Evolutionary conservation across 345 rosid genomes (phyloP), one percentile per base, ranked within the genome.

Genomic region (Pistacia atlantica): DNA sequence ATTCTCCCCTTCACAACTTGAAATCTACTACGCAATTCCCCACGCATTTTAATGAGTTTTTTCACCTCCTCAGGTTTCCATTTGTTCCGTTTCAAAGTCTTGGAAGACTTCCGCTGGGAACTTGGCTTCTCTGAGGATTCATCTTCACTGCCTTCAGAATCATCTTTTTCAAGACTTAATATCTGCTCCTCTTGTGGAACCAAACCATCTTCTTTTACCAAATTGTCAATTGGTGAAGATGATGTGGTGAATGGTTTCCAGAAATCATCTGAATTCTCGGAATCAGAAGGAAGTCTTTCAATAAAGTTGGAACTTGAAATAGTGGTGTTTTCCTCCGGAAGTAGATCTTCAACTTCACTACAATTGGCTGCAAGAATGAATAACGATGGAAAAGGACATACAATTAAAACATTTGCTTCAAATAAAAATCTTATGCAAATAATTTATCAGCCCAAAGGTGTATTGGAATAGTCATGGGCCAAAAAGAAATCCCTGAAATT

Each of bases 21-120:
- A 80, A 96, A 96, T 85, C 86, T 90, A 58, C 82, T 73, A 78
- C 90, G 89, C 71, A 93, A 76, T 68, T 88, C 87, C 77, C 95
- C 90, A 2, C 98, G 92, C 84, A 80, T 73, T 86, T 85, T 80
- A 54, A 96, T 93, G 75, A 96, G 89, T 78, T 82, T 82, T 86
- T 87, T 92, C 17, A 93, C 80, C 85, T 96, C 99, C 81, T 88
- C 95, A 2, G 95, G 93, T 80, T 92, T 93, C 99, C 99, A 93
- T 80, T 89, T 93, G 86, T 88, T 93, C 64, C 77, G 84, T 77
- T 78, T 90, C 69, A 67, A 81, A 31, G 80, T 76, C 87, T 87
- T 89, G 9, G 90, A 76, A 66, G 88, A 77, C 77, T 90, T 88
- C 2, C 76, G 75, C 75, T 65, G 79, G 70, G 94, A 76, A 78